Conservation (phyloP, 2,329 filamentous ascomycete genomes). For the Fusarium falciforme region DNA sequence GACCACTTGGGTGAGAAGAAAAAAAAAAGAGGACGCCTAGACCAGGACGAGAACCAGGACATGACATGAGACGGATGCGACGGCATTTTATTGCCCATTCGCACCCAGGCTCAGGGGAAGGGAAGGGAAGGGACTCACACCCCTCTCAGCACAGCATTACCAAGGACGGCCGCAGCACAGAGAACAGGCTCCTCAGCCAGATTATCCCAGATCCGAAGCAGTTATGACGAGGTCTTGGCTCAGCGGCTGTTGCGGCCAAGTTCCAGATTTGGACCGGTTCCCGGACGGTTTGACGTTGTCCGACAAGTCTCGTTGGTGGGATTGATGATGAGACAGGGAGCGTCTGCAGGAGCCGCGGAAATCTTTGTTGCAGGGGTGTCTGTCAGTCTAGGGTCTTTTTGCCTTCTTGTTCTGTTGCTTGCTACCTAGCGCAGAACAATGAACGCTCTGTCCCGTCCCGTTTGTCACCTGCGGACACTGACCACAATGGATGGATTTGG, state of each 20-base stretch:
- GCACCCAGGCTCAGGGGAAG: conserved; percentile 21
- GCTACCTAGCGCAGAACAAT: conserved; percentile 8
- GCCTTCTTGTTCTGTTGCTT: background rate
- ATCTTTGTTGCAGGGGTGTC: conserved; percentile 30
- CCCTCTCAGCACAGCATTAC: conserved; percentile 16
- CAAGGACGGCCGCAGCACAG: conserved; percentile 12
- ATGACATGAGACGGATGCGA: conserved; percentile 30
- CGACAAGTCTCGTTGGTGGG: conserved; percentile 36
- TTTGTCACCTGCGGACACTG: background rate
- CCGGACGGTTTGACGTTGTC: conserved; percentile 17
- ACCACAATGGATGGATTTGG: background rate
- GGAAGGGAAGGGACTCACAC: background rate
- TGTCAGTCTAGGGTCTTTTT: conserved; percentile 2
- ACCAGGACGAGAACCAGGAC: conserved; percentile 18
- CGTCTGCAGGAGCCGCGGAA: conserved; percentile 24
- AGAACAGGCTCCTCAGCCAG: background rate
- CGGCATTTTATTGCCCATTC: conserved; percentile 31
- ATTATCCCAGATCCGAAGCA: conserved; percentile 19
- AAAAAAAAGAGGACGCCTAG: conserved; percentile 14
- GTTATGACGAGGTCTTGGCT: conserved; percentile 29
- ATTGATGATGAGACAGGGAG: conserved; percentile 15
- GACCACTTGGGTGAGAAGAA: conserved; percentile 31
- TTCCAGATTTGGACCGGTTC: conserved; percentile 37
- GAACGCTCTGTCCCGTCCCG: background rate
- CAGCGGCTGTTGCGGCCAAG: conserved; percentile 28